A percentile compares a stretch with the other conserved stretches of the same genome.
Conservation (phyloP, 441 rosid genomes). For the Rhodomyrtus psidioides region DNA sequence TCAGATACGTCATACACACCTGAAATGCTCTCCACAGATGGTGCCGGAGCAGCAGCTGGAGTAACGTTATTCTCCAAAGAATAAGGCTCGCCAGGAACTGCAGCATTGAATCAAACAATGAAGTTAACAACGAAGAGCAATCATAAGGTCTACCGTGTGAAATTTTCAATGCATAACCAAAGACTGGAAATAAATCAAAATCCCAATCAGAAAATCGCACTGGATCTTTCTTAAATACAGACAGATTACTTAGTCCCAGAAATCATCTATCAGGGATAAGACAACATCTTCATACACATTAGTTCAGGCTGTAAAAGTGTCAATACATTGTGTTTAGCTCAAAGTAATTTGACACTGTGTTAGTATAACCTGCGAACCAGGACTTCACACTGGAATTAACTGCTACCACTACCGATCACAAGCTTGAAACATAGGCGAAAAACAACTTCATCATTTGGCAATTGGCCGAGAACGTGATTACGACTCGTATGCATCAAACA, state of each 20-base stretch:
- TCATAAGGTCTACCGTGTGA: background rate
- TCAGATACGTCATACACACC: constrained; percentile 25
- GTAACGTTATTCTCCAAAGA: constrained; percentile 31
- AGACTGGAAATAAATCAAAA: background rate
- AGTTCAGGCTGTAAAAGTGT: background rate
- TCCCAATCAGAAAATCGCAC: background rate
- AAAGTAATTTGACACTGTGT: background rate
- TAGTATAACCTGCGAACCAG: background rate
- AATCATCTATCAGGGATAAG: background rate
- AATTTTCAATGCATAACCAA: background rate
- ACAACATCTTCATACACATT: background rate
- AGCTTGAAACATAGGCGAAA: background rate
- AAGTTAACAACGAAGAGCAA: background rate
- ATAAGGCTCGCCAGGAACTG: constrained; percentile 91
- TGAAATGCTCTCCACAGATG: constrained; percentile 29
- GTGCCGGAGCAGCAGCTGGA: constrained; percentile 49
- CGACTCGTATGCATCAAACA: background rate
- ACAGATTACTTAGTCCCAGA: background rate
- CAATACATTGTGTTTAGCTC: background rate
- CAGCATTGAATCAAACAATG: background rate
- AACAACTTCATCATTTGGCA: background rate
- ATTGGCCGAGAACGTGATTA: background rate
- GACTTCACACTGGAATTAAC: background rate
- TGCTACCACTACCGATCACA: background rate
- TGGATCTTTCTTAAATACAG: background rate